Evolutionary conservation across 2,329 filamentous ascomycete genomes (phyloP).

Genomic region (Phyllosticta paracitricarpa): DNA sequence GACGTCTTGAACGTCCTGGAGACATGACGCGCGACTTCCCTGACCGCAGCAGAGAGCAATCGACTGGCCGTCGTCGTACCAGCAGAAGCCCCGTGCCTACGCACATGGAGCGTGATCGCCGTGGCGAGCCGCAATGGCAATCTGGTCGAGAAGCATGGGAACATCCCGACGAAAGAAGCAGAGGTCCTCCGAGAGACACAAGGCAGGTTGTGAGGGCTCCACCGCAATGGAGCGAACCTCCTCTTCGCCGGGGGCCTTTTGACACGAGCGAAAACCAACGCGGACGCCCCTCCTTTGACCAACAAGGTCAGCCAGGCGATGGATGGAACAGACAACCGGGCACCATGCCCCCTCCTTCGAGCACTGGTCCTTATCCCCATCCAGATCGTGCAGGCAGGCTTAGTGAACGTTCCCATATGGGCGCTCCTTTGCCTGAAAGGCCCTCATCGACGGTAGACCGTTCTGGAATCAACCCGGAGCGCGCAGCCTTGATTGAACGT

Average conservation of each 20-base stretch:
- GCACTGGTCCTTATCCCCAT: constrained; percentile 4
- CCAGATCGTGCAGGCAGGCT: constrained; percentile 1
- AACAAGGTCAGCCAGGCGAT: constrained; percentile 17
- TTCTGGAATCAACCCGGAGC: constrained; percentile 31
- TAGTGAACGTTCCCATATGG: neutral
- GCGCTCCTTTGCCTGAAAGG: neutral
- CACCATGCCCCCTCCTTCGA: constrained; percentile 7
- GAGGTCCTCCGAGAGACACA: constrained; percentile 23
- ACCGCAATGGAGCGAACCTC: constrained; percentile 5
- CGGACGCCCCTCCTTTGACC: constrained; percentile 21
- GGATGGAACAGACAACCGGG: constrained; percentile 4
- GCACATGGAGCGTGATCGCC: constrained; percentile 19
- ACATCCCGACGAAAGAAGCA: constrained; percentile 25
- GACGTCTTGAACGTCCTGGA: constrained; percentile 33
- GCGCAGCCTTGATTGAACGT: constrained; percentile 31
- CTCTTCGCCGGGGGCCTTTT: constrained; percentile 1
- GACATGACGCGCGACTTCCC: constrained; percentile 24
- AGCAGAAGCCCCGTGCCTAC: constrained; percentile 28
- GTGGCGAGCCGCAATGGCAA: constrained; percentile 20
- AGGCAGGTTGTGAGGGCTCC: constrained; percentile 13
- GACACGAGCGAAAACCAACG: constrained; percentile 1
- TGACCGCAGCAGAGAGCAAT: constrained; percentile 28
- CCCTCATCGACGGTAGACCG: constrained; percentile 1
- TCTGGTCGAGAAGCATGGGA: constrained; percentile 21
- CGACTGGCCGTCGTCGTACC: constrained; percentile 29